These are phyloP conservation scores for Cephaloascus fragrans DNA, from an alignment of 805 yeast genomes.

Conservation along the genomic window DNA sequence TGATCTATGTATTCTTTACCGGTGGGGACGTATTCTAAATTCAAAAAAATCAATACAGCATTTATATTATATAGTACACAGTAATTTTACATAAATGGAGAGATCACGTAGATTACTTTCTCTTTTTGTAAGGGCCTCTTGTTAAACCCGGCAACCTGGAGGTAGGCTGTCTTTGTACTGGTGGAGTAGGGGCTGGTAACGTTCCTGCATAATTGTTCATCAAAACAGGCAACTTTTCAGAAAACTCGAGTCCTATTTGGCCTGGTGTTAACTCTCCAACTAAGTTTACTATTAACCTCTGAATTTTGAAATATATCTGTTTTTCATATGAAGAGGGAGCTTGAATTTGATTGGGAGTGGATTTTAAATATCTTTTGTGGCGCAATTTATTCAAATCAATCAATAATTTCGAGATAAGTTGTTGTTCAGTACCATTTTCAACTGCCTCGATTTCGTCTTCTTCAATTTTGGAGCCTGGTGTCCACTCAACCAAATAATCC, in stretches of 20 bases:
- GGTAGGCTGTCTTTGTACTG: slow-evolving; percentile 5
- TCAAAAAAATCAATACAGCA: background rate
- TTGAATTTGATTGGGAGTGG: slow-evolving; percentile 10
- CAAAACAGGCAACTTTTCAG: slow-evolving; percentile 52
- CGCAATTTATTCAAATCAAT: slow-evolving; percentile 41
- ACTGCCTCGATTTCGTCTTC: slow-evolving; percentile 44
- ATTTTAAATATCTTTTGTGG: slow-evolving; percentile 25
- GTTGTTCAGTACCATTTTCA: slow-evolving; percentile 26
- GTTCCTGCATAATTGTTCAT: slow-evolving; percentile 70
- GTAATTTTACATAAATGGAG: background rate
- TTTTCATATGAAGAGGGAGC: slow-evolving; percentile 35
- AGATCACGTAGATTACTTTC: background rate
- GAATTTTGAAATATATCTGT: slow-evolving; percentile 28
- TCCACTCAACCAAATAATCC: slow-evolving; percentile 40
- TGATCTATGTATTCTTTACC: slow-evolving; percentile 22
- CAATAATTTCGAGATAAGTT: slow-evolving; percentile 34
- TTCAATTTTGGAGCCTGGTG: slow-evolving; percentile 35
- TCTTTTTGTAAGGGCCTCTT: background rate
- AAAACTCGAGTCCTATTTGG: slow-evolving; percentile 1
- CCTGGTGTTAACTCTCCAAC: slow-evolving; percentile 13
- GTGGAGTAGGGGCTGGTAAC: slow-evolving; percentile 51
- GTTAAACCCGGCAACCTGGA: background rate
- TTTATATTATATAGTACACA: background rate
- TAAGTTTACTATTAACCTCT: slow-evolving; percentile 36
- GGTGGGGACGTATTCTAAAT: background rate